Evolutionary conservation across 441 rosid species (phyloP), one percentile per base, ranked within the genome.

Genomic region (Gossypium schwendimanii): DNA sequence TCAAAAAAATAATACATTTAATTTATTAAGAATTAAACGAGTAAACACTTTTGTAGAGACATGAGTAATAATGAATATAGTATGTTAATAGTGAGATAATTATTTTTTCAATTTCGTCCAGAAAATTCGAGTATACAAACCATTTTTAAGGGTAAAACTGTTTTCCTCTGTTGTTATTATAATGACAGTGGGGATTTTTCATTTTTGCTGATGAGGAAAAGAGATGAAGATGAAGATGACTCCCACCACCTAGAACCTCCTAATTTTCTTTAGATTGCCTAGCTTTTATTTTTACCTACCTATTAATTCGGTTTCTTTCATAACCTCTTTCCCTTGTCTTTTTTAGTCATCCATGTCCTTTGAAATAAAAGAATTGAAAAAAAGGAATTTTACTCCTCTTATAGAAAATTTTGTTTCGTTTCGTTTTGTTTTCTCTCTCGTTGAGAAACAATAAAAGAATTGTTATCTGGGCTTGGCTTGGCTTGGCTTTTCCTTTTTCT

Each of bases 241-340:
- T 3, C 5, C 4, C 50, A 45, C 65, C n/a, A 62, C 58, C 70
- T 69, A 23, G 49, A 55, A 23, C 45, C 39, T 15, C 28, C 39
- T 39, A 55, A 41, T 71, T 52, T 71, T 67, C 74, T 66, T 60
- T 72, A 28, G 57, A 70, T 39, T 59, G 67, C 54, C 21, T 45
- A 71, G 71, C 78, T 72, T 74, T 44, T 3, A 69, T 21, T 50
- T 23, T 28, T 39, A 10, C 18, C 31, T 36, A 57, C 75, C 15
- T 1, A n/a, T 72, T 6, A 28, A 6, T 64, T 73, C 61, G 77
- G 23, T 41, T 39, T 17, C 36, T 69, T 21, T 63, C 49, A 14
- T 17, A 36, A 6, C 72, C 23, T 15, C 60, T 45, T 6, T 17
- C 7, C 8, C 10, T 26, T 18, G 24, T 44, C 11, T 28, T 2